Conservation (phyloP, 2,329 filamentous ascomycete genomes). For the Amauroascus verrucosus region DNA sequence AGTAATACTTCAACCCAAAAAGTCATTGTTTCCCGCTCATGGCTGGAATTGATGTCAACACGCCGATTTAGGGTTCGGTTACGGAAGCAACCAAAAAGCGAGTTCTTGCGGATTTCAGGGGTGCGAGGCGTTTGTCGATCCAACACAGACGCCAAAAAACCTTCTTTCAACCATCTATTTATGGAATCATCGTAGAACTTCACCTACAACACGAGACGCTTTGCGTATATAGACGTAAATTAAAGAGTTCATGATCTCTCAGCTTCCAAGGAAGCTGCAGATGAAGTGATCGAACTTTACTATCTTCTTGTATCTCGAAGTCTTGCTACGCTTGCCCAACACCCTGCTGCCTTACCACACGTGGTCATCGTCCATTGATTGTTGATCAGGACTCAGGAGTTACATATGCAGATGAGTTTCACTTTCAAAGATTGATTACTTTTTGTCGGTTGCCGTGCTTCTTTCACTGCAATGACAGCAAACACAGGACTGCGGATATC, state of each 20-base stretch:
- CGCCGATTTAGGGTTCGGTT: slow-evolving; percentile 6
- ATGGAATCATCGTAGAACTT: background rate
- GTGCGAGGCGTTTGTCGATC: background rate
- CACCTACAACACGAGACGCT: background rate
- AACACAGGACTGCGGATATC: too few species aligned
- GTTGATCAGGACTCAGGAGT: background rate
- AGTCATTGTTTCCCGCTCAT: slow-evolving; percentile 4
- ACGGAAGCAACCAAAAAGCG: slow-evolving; percentile 10
- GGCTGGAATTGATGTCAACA: slow-evolving; percentile 9
- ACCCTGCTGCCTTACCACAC: slow-evolving; percentile 2
- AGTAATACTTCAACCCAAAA: slow-evolving; percentile 6
- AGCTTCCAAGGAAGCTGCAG: background rate
- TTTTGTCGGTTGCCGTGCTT: background rate
- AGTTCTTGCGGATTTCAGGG: slow-evolving; percentile 7
- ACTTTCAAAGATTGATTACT: background rate
- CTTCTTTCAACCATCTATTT: slow-evolving; percentile 3
- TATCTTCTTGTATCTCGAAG: background rate
- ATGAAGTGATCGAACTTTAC: background rate
- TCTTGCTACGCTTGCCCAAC: background rate
- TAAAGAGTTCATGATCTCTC: background rate
- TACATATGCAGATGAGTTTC: too few species aligned
- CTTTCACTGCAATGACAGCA: too few species aligned
- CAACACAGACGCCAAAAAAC: background rate
- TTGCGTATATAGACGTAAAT: background rate
- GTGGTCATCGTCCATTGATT: slow-evolving; percentile 8